Conservation (phyloP, 2,329 filamentous ascomycete species). For the Colletotrichum kahawae region DNA sequence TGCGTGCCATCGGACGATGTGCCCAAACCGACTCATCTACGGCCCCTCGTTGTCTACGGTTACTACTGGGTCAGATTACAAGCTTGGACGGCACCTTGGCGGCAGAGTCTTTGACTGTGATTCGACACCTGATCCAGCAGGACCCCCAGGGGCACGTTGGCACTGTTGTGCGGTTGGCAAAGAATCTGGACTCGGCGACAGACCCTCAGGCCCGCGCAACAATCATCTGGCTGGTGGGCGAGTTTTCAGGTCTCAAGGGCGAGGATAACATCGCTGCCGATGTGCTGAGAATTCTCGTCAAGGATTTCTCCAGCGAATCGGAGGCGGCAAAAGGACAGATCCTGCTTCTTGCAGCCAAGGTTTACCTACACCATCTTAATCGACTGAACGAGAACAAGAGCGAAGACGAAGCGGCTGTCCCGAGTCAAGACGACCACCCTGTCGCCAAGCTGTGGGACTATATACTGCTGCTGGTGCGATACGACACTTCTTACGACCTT, state of each 20-base stretch:
- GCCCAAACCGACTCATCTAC: slow-evolving; percentile 78
- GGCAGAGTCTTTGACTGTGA: slow-evolving; percentile 91
- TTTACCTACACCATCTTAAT: slow-evolving; percentile 89
- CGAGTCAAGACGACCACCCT: slow-evolving; percentile 63
- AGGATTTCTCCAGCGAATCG: slow-evolving; percentile 82
- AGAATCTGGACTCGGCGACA: slow-evolving; percentile 86
- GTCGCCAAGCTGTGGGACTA: slow-evolving; percentile 85
- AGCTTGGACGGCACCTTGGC: slow-evolving; percentile 87
- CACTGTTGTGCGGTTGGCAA: slow-evolving; percentile 88
- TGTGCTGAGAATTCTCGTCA: slow-evolving; percentile 85
- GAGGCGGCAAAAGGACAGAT: slow-evolving; percentile 92
- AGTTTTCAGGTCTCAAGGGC: slow-evolving; percentile 81
- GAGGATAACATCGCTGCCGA: slow-evolving; percentile 93
- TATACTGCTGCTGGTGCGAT: slow-evolving; percentile 81
- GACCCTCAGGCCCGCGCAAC: slow-evolving; percentile 89
- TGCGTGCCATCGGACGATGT: slow-evolving; percentile 91
- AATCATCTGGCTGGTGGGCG: slow-evolving; percentile 96
- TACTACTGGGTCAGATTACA: slow-evolving; percentile 86
- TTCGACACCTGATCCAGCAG: slow-evolving; percentile 93
- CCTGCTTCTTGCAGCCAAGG: slow-evolving; percentile 90
- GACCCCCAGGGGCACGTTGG: slow-evolving; percentile 80
- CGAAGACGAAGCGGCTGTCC: slow-evolving; percentile 33
- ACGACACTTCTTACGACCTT: slow-evolving; percentile 93
- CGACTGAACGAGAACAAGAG: slow-evolving; percentile 53
- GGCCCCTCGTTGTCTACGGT: slow-evolving; percentile 78